Percentiles rank a stretch among this genome's conserved stretches.
Conservation (phyloP, 164 flowering plant species). For the Euptelea pleiosperma region DNA sequence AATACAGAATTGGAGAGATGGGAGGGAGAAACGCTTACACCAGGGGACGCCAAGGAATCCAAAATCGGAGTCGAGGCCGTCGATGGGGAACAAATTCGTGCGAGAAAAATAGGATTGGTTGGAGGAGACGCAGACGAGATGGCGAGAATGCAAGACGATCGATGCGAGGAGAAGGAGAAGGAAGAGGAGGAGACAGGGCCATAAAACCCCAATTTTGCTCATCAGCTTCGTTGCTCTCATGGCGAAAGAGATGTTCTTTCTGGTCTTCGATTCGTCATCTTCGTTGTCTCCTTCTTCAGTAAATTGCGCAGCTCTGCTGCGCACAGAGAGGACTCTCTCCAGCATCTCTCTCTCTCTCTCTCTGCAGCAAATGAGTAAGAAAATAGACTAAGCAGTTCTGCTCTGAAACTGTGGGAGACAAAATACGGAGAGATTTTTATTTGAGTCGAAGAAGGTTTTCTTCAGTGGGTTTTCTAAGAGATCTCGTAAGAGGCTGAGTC, state of each 20-base stretch:
- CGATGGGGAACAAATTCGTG: slow-evolving; percentile 48
- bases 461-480: too few relatives aligned
- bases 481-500: too few relatives aligned
- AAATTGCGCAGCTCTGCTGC: slow-evolving; percentile 38
- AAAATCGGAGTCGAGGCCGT: slow-evolving; percentile 76
- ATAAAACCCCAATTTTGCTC: slow-evolving; percentile 34
- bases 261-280: slow-evolving; percentile 70
- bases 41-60: slow-evolving; percentile 94
- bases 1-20: not conserved
- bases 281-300: slow-evolving; percentile 30
- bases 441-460: too few relatives aligned
- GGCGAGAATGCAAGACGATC: slow-evolving; percentile 31
- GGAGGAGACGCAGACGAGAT: slow-evolving; percentile 51
- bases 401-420: too few relatives aligned
- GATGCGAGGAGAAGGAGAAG: slow-evolving; percentile 34
- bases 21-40: slow-evolving; percentile 78
- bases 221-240: slow-evolving; percentile 28
- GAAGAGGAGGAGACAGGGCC: slow-evolving; percentile 34
- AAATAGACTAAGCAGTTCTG: too few relatives aligned
- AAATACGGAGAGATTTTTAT: too few relatives aligned
- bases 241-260: slow-evolving; percentile 40
- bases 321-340: slow-evolving; percentile 56
- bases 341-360: too few relatives aligned
- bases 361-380: too few relatives aligned
- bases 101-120: slow-evolving; percentile 38